Conservation (phyloP, 192 early-diverging fungal species). For the Coemansia sp. region DNA sequence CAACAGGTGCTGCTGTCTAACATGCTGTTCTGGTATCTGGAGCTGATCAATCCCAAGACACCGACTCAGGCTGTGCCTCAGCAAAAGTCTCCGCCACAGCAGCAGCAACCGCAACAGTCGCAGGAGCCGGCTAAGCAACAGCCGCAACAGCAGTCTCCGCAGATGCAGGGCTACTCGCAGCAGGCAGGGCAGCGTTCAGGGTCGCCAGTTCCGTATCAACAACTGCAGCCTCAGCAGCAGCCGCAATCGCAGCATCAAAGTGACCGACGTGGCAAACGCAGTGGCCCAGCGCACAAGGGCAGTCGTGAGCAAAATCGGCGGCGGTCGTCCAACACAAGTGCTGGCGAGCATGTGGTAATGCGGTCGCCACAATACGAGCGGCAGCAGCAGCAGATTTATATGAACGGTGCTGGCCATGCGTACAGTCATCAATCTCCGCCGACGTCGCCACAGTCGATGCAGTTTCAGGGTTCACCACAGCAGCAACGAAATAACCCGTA, state of each 20-base stretch:
- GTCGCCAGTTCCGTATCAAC: slow-evolving; percentile 6
- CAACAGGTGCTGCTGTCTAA: slow-evolving; percentile 78
- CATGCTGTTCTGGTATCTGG: slow-evolving; percentile 82
- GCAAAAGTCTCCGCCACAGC: slow-evolving; percentile 16
- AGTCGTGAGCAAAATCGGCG: slow-evolving; percentile 30
- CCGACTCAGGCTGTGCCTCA: slow-evolving; percentile 11
- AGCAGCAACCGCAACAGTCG: slow-evolving; percentile 8
- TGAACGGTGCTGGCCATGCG: slow-evolving; percentile 9
- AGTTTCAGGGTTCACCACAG: slow-evolving; percentile 4
- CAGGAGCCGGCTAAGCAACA: too few species aligned
- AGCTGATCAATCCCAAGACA: slow-evolving; percentile 60
- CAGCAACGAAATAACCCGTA: slow-evolving; percentile 3
- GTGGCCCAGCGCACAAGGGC: slow-evolving; percentile 21
- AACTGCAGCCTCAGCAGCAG: slow-evolving; percentile 12
- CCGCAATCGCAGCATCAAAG: slow-evolving; percentile 2
- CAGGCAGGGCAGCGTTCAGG: neutral
- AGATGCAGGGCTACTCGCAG: too few species aligned
- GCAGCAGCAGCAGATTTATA: slow-evolving; percentile 57
- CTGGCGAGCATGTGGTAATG: slow-evolving; percentile 45
- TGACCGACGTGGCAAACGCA: slow-evolving; percentile 23
- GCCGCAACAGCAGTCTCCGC: too few species aligned
- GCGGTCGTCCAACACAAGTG: slow-evolving; percentile 17
- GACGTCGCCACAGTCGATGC: slow-evolving; percentile 7
- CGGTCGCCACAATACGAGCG: slow-evolving; percentile 53
- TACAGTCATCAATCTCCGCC: slow-evolving; percentile 6